Conservation (phyloP, 768 basidiomycete genomes). For the Xanthoconium purpureum region DNA sequence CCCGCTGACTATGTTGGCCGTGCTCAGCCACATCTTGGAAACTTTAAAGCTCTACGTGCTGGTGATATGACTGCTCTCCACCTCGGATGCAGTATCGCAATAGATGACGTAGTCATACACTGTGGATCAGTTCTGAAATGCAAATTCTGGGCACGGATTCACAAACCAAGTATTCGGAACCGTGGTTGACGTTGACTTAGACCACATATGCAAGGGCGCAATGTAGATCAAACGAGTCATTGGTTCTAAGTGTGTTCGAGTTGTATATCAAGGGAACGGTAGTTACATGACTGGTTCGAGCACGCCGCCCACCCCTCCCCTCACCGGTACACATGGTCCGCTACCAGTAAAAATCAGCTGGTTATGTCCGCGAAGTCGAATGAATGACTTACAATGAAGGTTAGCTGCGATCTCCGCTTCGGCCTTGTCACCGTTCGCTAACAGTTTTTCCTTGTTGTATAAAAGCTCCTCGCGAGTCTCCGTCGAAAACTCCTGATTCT, state of each 20-base stretch:
- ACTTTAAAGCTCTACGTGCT: neutral
- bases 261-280: conserved; percentile 13
- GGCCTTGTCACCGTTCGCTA: conserved; percentile 92
- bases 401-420: conserved; percentile 99
- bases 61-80: neutral
- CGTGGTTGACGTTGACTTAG: neutral
- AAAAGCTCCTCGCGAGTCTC: conserved; percentile 97
- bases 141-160: neutral
- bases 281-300: conserved; percentile 24
- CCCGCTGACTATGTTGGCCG: neutral
- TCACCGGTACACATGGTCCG: conserved; percentile 87
- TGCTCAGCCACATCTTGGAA: neutral
- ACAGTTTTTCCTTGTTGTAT: conserved; percentile 98
- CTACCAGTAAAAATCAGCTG: conserved; percentile 38
- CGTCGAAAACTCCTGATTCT: conserved; percentile 96
- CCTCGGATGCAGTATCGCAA: neutral
- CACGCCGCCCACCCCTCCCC: conserved; percentile 3
- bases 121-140: neutral
- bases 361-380: conserved; percentile 11
- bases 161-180: neutral
- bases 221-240: conserved; percentile 2
- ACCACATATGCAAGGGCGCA: neutral
- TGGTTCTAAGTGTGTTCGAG: conserved; percentile 4
- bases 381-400: conserved; percentile 56
- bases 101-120: neutral